These are phyloP conservation scores for Haematococcus lacustris DNA, from an alignment of 139 green algal genomes.

Conservation along the genomic window DNA sequence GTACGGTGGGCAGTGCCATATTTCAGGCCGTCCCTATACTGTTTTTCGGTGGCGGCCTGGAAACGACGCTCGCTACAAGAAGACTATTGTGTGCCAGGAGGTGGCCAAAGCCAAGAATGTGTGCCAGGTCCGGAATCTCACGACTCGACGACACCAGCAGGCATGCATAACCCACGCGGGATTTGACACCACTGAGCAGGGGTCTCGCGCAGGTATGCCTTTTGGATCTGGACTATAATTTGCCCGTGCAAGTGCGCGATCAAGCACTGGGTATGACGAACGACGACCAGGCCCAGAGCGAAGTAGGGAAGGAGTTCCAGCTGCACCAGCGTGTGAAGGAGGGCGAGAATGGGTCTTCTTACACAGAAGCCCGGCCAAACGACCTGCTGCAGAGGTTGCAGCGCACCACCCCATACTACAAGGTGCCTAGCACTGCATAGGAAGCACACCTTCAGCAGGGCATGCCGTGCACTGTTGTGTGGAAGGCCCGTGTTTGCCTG, in stretches of 20 bases:
- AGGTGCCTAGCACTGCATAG: too few species aligned
- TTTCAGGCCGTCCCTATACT: constrained; percentile 85
- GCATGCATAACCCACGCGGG: too few species aligned
- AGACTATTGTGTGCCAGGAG: constrained; percentile 97
- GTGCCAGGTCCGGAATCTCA: constrained; percentile 85
- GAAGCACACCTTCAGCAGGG: too few species aligned
- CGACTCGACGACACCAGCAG: too few species aligned
- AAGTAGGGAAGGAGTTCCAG: constrained; percentile 82
- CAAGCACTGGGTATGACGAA: constrained; percentile 67
- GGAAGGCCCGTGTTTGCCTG: background rate
- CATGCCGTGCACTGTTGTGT: background rate
- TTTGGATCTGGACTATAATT: constrained; percentile 92
- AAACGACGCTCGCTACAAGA: constrained; percentile 90
- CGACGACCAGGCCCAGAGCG: constrained; percentile 74
- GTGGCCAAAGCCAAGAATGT: constrained; percentile 98
- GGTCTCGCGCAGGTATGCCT: constrained; percentile 90
- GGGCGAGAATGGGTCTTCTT: constrained; percentile 47
- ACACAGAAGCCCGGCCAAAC: constrained; percentile 39
- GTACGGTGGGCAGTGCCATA: constrained; percentile 82
- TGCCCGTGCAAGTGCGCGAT: constrained; percentile 89
- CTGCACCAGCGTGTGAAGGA: constrained; percentile 20
- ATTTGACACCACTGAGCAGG: too few species aligned
- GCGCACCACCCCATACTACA: constrained; percentile 93
- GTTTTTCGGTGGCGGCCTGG: constrained; percentile 87
- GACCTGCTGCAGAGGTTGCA: constrained; percentile 78